These are phyloP conservation scores for Pyrrhoderma lamaoense DNA, from an alignment of 1,284 basidiomycete genomes.

Conservation along the genomic window DNA sequence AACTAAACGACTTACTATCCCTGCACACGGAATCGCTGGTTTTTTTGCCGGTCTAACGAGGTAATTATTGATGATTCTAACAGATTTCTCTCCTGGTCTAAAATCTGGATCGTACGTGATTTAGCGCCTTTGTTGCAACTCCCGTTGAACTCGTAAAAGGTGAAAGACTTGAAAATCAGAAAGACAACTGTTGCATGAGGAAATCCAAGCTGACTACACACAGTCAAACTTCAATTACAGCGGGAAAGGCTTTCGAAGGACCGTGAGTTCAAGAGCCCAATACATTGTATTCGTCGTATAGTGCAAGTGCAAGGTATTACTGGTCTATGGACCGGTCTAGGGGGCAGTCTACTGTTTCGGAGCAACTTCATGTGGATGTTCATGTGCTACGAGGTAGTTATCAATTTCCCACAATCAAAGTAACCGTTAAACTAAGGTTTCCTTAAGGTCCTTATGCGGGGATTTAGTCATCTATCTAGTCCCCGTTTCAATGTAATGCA, in stretches of 20 bases:
- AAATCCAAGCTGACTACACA: not conserved
- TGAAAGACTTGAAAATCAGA: conserved; percentile 22
- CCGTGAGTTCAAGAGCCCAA: conserved; percentile 57
- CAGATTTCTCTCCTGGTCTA: not conserved
- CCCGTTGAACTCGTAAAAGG: conserved; percentile 71
- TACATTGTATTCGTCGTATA: conserved; percentile 54
- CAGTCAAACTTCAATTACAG: conserved; percentile 75
- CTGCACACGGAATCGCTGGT: conserved; percentile 63
- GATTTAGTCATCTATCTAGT: conserved; percentile 42
- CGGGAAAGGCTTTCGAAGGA: conserved; percentile 46
- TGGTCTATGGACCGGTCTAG: conserved; percentile 62
- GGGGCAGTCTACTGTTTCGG: conserved; percentile 54
- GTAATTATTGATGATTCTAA: conserved; percentile 24
- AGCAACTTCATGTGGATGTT: conserved; percentile 69
- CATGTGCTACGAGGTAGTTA: conserved; percentile 47
- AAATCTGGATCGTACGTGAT: not conserved
- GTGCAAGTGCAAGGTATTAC: conserved; percentile 44
- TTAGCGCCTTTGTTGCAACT: conserved; percentile 57
- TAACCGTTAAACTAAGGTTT: conserved; percentile 1
- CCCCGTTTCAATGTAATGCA: conserved; percentile 45
- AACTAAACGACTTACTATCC: conserved; percentile 38
- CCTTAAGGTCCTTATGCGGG: conserved; percentile 49
- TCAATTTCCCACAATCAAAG: not conserved
- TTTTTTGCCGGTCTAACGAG: conserved; percentile 73
- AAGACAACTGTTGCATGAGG: not conserved